Conservation (phyloP, 495 filamentous ascomycete species). For the Neurospora sublineolata region DNA sequence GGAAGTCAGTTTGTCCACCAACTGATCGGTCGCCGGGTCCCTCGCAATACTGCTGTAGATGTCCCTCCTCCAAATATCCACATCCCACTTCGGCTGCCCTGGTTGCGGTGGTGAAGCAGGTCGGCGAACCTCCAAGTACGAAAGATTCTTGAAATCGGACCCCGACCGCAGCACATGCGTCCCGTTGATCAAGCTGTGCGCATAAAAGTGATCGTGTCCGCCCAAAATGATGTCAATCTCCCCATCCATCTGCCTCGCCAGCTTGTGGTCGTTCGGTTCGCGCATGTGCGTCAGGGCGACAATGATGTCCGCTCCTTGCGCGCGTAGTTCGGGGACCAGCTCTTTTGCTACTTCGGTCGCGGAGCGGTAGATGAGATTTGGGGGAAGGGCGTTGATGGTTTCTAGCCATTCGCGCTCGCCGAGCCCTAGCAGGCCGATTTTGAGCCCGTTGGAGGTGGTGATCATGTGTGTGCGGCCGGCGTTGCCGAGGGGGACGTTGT, state of each 20-base stretch:
- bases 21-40: slow-evolving; percentile 40
- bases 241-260: slow-evolving; percentile 54
- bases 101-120: slow-evolving; percentile 25
- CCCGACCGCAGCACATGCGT: slow-evolving; percentile 74
- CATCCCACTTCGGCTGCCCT: slow-evolving; percentile 48
- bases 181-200: slow-evolving; percentile 61
- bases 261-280: slow-evolving; percentile 74
- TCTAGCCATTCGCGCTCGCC: slow-evolving; percentile 71
- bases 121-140: slow-evolving; percentile 65
- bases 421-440: slow-evolving; percentile 74
- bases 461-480: slow-evolving; percentile 60
- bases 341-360: slow-evolving; percentile 58
- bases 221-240: slow-evolving; percentile 72
- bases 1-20: slow-evolving; percentile 58
- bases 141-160: slow-evolving; percentile 81
- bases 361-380: slow-evolving; percentile 68
- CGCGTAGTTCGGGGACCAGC: slow-evolving; percentile 56
- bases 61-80: slow-evolving; percentile 66
- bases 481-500: slow-evolving; percentile 54
- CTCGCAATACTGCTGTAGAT: slow-evolving; percentile 53
- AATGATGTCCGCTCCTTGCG: slow-evolving; percentile 69
- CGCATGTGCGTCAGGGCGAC: slow-evolving; percentile 75
- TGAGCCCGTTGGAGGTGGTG: slow-evolving; percentile 69
- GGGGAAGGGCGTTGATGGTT: slow-evolving; percentile 76
- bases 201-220: slow-evolving; percentile 84